Base-by-base conservation (phyloP, 2,329 filamentous ascomycete genomes). In the Sporothrix schenckii region DNA sequence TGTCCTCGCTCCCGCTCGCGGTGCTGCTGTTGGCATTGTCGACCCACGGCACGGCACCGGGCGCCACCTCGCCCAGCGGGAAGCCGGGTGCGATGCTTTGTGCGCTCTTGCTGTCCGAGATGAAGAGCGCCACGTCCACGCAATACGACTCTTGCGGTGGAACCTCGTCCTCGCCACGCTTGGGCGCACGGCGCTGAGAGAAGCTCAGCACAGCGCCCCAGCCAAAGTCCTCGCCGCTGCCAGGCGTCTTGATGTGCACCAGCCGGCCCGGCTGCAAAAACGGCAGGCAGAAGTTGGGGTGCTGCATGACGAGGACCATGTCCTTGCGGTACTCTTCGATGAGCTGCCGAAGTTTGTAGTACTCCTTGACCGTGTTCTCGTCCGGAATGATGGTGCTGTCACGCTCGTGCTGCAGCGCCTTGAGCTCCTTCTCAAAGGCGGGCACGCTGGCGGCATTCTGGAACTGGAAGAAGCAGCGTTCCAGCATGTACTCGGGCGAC, bases 401-500 rank as follows among this genome's bases (percentile, higher is more conserved):
- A 72, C 89, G 88, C 78, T 94, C 88, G 72, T 87, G 87, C 79
- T 97, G 93, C 44, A 97, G 81, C 61, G 91, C 86, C 77, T 89
- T 88, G 72, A 98, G 83, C 74, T 97, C 90, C 79, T 92, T 92
- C 80, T 99, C 95, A 27, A 98, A 81, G 14, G 86, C 85, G 24
- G 92, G 91, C 10, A 97, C 93, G 75, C 91, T 93, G 13, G 94
- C 92, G 1, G 92, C 92, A 76, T 97, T 98, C 79, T 99, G 95
- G 81, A 99, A 99, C 80, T 99, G 95, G 80, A 92, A 96, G 83
- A 99, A 99, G 78, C 95, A 99, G 75, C 91, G 88, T 82, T 98
- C 94, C n/a, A 99, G 84, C 95, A 99, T 99, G 77, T 92, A 98
- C 76, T 99, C 94, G 2, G 96, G 95, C 10, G 94, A 98, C 66